phyloP scores from a whole-genome alignment of 202 grass and related monocot species.

The Carex sylvatica region DNA sequence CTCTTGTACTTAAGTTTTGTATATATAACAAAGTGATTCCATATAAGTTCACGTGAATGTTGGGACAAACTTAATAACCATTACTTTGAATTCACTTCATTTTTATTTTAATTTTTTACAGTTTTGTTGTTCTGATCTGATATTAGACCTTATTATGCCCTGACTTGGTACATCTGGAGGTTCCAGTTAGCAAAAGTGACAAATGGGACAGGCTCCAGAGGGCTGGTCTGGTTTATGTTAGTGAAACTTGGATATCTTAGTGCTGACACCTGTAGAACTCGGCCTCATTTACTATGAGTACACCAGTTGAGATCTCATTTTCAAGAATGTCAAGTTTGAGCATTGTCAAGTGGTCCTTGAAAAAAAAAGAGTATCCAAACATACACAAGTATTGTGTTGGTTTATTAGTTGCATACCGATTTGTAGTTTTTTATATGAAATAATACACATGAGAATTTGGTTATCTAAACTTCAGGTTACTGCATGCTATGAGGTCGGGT shows the following conservation, averaged over 20 bases:
- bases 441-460: neutral
- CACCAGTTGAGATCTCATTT: neutral
- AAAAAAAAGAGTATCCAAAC: neutral
- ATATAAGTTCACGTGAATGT: neutral
- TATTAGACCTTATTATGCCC: neutral
- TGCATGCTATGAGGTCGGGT: neutral
- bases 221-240: too few relatives aligned
- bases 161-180: neutral
- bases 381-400: neutral
- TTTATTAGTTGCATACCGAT: neutral
- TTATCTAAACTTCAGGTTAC: neutral
- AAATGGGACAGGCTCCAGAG: neutral
- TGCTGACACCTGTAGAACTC: neutral
- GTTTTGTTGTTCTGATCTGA: neutral
- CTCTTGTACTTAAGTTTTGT: neutral
- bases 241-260: neutral
- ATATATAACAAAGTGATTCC: neutral
- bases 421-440: neutral
- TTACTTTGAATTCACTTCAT: neutral
- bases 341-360: neutral
- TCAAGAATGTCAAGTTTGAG: neutral
- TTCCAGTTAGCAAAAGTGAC: neutral
- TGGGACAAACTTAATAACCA: slow-evolving; percentile 20
- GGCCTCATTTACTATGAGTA: neutral
- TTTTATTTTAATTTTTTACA: neutral